A percentile compares a stretch with the other conserved stretches of the same genome.
Conservation (phyloP, 2,329 filamentous ascomycete genomes). For the Cladobotryum mycophilum region DNA sequence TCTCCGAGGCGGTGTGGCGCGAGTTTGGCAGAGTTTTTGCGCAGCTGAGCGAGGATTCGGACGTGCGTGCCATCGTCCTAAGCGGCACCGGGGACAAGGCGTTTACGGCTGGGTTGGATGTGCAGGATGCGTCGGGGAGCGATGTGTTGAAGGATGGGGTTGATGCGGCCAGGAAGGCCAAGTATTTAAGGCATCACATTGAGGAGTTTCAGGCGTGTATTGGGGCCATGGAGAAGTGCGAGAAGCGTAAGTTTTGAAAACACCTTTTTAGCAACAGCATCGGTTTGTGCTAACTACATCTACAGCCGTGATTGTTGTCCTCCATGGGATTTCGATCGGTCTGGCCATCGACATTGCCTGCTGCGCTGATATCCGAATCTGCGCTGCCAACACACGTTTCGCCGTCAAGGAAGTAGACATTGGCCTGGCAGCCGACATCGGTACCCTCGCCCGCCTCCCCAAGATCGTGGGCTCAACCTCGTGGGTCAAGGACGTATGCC, state of each 20-base stretch:
- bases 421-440: conserved; percentile 72
- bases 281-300: not conserved
- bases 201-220: conserved; percentile 76
- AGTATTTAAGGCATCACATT: conserved; percentile 60
- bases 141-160: conserved; percentile 32
- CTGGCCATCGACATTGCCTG: conserved; percentile 69
- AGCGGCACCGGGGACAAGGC: conserved; percentile 76
- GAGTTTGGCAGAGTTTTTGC: conserved; percentile 70
- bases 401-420: conserved; percentile 80
- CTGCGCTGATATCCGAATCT: conserved; percentile 65
- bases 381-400: conserved; percentile 52
- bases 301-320: conserved; percentile 68
- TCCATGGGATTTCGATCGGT: conserved; percentile 74
- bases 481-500: conserved; percentile 74
- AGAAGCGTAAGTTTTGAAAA: conserved; percentile 60
- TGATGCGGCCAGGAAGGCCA: conserved; percentile 62
- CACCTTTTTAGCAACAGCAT: too few species aligned
- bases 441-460: conserved; percentile 66
- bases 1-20: conserved; percentile 78
- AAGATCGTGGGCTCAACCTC: conserved; percentile 64
- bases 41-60: conserved; percentile 62
- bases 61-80: conserved; percentile 71
- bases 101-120: conserved; percentile 82
- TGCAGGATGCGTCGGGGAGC: conserved; percentile 59
- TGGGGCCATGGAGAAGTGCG: conserved; percentile 70